Conservation (phyloP, 1,284 basidiomycete species). For the Violaceomyces palustris region DNA sequence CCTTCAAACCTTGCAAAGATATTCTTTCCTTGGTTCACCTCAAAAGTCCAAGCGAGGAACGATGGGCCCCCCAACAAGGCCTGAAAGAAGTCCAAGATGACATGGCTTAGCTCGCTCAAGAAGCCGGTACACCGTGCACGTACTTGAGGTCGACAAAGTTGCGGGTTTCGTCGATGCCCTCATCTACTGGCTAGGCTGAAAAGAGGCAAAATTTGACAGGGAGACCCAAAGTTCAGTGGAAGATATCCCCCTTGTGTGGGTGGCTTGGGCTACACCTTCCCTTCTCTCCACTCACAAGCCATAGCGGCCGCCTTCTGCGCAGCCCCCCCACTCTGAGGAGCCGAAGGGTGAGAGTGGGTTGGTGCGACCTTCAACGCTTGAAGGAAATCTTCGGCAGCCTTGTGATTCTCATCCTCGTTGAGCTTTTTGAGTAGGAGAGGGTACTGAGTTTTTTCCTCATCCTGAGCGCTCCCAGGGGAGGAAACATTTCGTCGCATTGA, state of each 20-base stretch:
- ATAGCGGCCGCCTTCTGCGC: constrained; percentile 27
- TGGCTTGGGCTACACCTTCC: constrained; percentile 6
- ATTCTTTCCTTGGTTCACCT: no score
- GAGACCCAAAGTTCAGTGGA: background rate
- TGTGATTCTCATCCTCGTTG: constrained; percentile 22
- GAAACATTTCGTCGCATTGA: no score
- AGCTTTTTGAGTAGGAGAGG: constrained; percentile 12
- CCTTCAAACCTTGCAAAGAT: no score
- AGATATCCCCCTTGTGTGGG: background rate
- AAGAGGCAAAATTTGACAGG: background rate
- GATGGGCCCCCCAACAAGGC: no score
- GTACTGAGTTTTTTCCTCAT: constrained; percentile 26
- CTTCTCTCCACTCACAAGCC: constrained; percentile 5
- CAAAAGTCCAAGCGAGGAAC: no score
- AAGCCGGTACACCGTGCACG: constrained; percentile 13
- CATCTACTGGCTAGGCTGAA: constrained; percentile 10
- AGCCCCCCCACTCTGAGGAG: constrained; percentile 38
- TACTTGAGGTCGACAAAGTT: constrained; percentile 20
- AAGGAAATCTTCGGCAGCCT: constrained; percentile 28
- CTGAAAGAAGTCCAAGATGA: no score
- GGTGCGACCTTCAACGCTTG: constrained; percentile 30
- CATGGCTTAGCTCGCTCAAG: no score
- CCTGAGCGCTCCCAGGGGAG: background rate
- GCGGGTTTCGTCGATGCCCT: constrained; percentile 3
- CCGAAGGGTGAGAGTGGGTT: constrained; percentile 35